Evolutionary conservation across 371 early-diverging fungal genomes (phyloP), one percentile per base, ranked within the genome.

Genomic region (Rhizomucor pusillus): DNA sequence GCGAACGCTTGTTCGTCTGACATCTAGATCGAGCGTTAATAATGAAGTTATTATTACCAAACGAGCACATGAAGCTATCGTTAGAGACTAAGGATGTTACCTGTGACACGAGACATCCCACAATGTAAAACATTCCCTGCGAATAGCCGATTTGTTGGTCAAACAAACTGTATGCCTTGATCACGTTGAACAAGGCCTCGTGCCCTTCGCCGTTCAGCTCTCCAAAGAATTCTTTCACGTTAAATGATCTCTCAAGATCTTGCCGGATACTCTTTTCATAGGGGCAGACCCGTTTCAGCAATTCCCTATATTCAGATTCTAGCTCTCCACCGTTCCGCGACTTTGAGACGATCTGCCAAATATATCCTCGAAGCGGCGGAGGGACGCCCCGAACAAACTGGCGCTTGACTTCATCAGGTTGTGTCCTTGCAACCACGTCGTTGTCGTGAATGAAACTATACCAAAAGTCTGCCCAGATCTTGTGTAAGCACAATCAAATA

Each of bases 131-230:
- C 22, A 97, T 72, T 6, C 97, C 97, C 75, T 98, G 97, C 67
- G 95, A 96, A 69, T 98, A 92, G 2, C 98, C 98, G n/a, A 97
- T 89, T 55, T 94, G 90, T 4, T 82, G 66, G 70, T 98, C 97
- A 59, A 89, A 94, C 20, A 94, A 57, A 23, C 91, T 86, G 58
- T 96, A 98, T 1, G 95, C 94, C 50, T 92, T 93, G 46, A 94
- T 77, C 7, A 98, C 85, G 55, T 88, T 87, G 57, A 84, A 89
- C 46, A 98, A 66, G 23, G 75, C 75, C 54, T 85, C 87, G 57
- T 97, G 95, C 0, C 93, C 95, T 41, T 81, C 74, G 34, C 91
- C 93, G 34, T 77, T 82, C 29, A 77, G 76, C n/a, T 86, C 79
- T 57, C 79, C 73, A 60, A 96, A 96, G 67, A 87, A 87, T 14